Conservation (phyloP, 2,329 filamentous ascomycete genomes). For the Fusarium staphyleae region DNA sequence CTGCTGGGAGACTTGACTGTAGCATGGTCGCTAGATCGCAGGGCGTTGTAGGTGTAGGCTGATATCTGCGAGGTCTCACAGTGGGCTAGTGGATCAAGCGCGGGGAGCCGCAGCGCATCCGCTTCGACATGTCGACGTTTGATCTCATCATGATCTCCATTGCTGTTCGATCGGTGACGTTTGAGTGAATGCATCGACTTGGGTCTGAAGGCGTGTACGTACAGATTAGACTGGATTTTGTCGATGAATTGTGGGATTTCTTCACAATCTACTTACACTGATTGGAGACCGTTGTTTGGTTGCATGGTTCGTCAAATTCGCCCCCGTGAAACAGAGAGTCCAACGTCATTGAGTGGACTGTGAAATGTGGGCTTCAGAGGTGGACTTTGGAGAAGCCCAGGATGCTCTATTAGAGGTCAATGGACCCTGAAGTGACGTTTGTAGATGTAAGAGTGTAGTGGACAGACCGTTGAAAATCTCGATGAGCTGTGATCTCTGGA, state of each 20-base stretch:
- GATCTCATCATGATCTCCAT: slow-evolving; percentile 3
- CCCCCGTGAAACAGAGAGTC: not conserved
- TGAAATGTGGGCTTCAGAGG: slow-evolving; percentile 6
- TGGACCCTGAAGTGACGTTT: slow-evolving; percentile 26
- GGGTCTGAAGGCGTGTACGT: slow-evolving; percentile 12
- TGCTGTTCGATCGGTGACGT: slow-evolving; percentile 17
- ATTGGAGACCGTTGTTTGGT: slow-evolving; percentile 19
- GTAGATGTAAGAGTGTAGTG: slow-evolving; percentile 15
- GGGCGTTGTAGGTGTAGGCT: slow-evolving; percentile 10
- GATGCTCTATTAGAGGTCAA: slow-evolving; percentile 15
- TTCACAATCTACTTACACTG: slow-evolving; percentile 19
- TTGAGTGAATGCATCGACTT: slow-evolving; percentile 20
- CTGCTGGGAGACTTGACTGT: slow-evolving; percentile 5
- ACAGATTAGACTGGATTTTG: not conserved
- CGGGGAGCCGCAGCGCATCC: slow-evolving; percentile 17
- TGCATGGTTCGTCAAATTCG: slow-evolving; percentile 31
- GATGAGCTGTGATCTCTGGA: slow-evolving; percentile 24
- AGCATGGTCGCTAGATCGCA: slow-evolving; percentile 14
- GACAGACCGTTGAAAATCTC: slow-evolving; percentile 22
- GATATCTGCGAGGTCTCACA: slow-evolving; percentile 13
- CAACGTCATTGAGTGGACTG: slow-evolving; percentile 20
- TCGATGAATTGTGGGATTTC: not conserved
- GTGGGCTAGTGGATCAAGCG: not conserved
- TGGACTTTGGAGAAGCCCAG: slow-evolving; percentile 13
- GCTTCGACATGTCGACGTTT: slow-evolving; percentile 24